Evolutionary conservation across 495 filamentous ascomycete genomes (phyloP).

Genomic region (Halenospora varia): DNA sequence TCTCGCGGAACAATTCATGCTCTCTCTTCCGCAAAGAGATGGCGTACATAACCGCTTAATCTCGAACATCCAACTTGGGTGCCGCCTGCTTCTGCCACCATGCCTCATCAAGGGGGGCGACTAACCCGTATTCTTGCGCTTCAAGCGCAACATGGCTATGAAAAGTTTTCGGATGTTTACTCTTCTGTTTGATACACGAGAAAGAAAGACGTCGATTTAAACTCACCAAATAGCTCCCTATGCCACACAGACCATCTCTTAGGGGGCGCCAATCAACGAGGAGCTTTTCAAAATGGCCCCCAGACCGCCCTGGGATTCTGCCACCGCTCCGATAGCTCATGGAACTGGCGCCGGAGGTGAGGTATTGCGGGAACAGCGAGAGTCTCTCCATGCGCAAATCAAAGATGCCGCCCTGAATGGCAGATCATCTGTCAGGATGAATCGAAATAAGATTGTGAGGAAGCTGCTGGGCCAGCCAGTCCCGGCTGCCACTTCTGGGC

Average conservation of each 20-base stretch:
- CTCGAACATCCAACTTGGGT: not conserved
- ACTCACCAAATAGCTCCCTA: not conserved
- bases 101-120: not conserved
- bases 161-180: not conserved
- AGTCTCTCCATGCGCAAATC: slow-evolving; percentile 9
- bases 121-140: not conserved
- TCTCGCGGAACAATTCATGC: not conserved
- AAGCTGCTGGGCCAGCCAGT: slow-evolving; percentile 44
- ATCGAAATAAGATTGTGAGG: slow-evolving; percentile 48
- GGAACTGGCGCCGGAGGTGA: not conserved
- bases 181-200: not conserved
- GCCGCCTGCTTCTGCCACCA: not conserved
- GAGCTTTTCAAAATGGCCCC: not conserved
- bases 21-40: not conserved
- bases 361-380: not conserved
- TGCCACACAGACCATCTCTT: not conserved
- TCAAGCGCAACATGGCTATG: not conserved
- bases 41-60: not conserved
- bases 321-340: too few species aligned
- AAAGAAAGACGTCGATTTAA: not conserved
- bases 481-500: slow-evolving; percentile 33
- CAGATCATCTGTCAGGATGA: slow-evolving; percentile 19
- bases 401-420: slow-evolving; percentile 12
- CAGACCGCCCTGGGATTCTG: not conserved
- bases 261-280: not conserved